Evolutionary conservation across 768 basidiomycete species (phyloP), one percentile per base, ranked within the genome.

Genomic region (Hortiboletus campestris): DNA sequence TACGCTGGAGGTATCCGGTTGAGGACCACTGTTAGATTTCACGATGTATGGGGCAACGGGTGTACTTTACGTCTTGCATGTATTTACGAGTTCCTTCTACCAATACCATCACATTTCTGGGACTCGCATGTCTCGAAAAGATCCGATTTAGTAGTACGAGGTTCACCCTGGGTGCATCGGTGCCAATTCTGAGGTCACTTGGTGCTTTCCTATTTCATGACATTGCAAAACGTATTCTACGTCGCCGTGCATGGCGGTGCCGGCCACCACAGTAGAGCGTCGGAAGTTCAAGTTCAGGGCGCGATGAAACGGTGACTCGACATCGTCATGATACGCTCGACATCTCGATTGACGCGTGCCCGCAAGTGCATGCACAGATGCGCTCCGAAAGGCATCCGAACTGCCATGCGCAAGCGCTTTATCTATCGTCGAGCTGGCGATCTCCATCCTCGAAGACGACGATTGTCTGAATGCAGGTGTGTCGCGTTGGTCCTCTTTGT

Each of bases 221-320:
- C 54, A 17, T 32, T 47, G 6, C 34, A 36, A 22, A 59, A 59
- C 74, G 58, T 73, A 39, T 81, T 16, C 34, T 66, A 78, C 58
- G 70, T 90, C 54, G 83, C 82, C 3, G 86, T 89, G 12, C 91
- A 93, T 61, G 90, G 86, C 12, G 91, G 91, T 31, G 91, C 91
- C 28, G 91, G 90, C 4, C 68, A 75, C n/a, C 88, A 91, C 60
- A 66, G 75, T 8, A 71, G 65, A 44, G 58, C 67, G 0, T 69
- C 74, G 16, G 85, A 88, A 51, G 72, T 75, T 28, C 74, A 76
- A 35, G 73, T 88, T 38, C 87, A 85, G 58, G 71, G 69, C 13
- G 80, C 79, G 5, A 70, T 91, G 63, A 76, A 78, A 72, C 75
- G 72, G 87, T 88, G 63, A 71, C n/a, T 48, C 31, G 16, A n/a